phyloP scores from a whole-genome alignment of 2,329 filamentous ascomycete genomes.

The Chrysosphaeria jannelii region DNA sequence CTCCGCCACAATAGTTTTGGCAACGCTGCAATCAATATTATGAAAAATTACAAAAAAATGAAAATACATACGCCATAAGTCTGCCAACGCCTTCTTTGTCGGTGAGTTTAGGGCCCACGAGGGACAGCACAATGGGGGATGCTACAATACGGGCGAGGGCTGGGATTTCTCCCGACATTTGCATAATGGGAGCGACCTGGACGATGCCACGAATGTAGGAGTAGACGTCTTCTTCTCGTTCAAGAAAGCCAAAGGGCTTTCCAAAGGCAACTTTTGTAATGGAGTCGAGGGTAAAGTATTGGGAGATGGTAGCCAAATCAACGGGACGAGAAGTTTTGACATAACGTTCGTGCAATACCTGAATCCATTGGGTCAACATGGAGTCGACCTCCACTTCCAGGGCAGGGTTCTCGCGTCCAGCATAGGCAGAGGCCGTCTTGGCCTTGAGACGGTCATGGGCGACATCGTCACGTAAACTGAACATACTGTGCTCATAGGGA shows the following conservation, averaged over 20 bases:
- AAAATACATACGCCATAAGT: no score
- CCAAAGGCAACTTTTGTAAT: slow-evolving; percentile 18
- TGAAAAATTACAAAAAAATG: neutral
- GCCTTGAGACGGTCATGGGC: slow-evolving; percentile 8
- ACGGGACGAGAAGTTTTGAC: slow-evolving; percentile 6
- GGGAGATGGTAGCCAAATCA: slow-evolving; percentile 14
- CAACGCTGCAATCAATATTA: no score
- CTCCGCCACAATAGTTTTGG: slow-evolving; percentile 5
- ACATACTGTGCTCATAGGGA: slow-evolving; percentile 15
- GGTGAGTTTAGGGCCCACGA: slow-evolving; percentile 8
- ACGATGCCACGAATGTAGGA: slow-evolving; percentile 13
- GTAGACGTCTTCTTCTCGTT: slow-evolving; percentile 13
- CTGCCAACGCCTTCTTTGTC: slow-evolving; percentile 7
- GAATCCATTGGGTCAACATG: slow-evolving; percentile 4
- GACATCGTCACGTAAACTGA: slow-evolving; percentile 11
- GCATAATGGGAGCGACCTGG: slow-evolving; percentile 11
- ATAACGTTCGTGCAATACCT: slow-evolving; percentile 5
- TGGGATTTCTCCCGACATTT: slow-evolving; percentile 12
- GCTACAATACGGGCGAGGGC: slow-evolving; percentile 6
- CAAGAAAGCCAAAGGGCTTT: slow-evolving; percentile 14
- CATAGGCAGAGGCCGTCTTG: slow-evolving; percentile 6
- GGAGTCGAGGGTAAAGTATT: slow-evolving; percentile 19
- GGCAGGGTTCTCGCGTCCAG: slow-evolving; percentile 7
- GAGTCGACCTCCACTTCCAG: slow-evolving; percentile 7
- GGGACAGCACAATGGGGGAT: slow-evolving; percentile 8